These are phyloP conservation scores for Grosmannia penicillata DNA, from an alignment of 2,329 filamentous ascomycete genomes.

Conservation along the genomic window DNA sequence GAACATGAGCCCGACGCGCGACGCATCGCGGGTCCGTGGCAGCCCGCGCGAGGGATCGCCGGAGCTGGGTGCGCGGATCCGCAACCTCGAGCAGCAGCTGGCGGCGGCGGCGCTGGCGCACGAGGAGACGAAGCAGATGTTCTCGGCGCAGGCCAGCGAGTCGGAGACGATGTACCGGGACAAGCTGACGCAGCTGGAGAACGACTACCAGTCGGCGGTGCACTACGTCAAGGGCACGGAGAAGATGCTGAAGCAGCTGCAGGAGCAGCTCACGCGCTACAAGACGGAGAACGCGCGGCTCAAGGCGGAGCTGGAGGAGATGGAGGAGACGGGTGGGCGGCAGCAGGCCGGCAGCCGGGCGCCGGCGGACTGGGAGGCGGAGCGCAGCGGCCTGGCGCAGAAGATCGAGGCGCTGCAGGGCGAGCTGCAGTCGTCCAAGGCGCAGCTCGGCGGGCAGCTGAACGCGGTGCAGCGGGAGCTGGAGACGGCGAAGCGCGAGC, in stretches of 20 bases:
- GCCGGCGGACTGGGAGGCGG: conserved; percentile 55
- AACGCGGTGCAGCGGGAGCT: conserved; percentile 55
- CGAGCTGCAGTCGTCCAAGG: conserved; percentile 50
- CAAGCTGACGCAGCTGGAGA: conserved; percentile 85
- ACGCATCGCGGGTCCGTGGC: conserved; percentile 55
- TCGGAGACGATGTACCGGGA: conserved; percentile 83
- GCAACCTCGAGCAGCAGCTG: conserved; percentile 80
- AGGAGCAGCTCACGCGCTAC: conserved; percentile 87
- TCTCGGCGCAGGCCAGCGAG: conserved; percentile 69
- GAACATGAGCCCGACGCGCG: conserved; percentile 64
- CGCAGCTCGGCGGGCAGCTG: conserved; percentile 59
- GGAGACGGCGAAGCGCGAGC: conserved; percentile 47
- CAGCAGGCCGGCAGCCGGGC: conserved; percentile 16
- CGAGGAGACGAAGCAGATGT: conserved; percentile 67
- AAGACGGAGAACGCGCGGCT: conserved; percentile 75
- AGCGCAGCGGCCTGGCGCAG: conserved; percentile 51
- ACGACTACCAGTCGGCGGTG: conserved; percentile 93
- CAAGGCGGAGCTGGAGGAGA: conserved; percentile 62
- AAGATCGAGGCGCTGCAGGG: conserved; percentile 57
- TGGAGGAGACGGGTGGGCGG: conserved; percentile 38
- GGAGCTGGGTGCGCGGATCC: conserved; percentile 50
- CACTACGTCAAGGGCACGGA: conserved; percentile 98
- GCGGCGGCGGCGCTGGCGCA: conserved; percentile 63
- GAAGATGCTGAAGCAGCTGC: conserved; percentile 98
- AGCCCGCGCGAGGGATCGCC: conserved; percentile 67